Percentiles rank a stretch among this genome's conserved stretches.
Conservation (phyloP, 148 eudicot species). For the Cornus florida region DNA sequence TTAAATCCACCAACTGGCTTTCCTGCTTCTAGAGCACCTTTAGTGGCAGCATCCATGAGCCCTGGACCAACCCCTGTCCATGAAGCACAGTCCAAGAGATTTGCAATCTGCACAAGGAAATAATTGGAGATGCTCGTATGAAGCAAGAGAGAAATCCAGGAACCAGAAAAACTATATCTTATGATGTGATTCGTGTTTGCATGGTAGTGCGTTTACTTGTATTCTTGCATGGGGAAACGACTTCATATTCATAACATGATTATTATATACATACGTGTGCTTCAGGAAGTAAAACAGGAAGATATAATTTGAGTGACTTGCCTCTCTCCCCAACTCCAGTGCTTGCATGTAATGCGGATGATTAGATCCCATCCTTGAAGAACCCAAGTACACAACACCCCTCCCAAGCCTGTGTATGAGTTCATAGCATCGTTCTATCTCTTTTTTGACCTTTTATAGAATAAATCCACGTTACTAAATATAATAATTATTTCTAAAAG, state of each 20-base stretch:
- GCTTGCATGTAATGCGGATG: constrained; percentile 78
- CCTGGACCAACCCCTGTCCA: constrained; percentile 99
- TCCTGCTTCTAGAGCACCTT: constrained; percentile 83
- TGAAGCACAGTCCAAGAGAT: constrained; percentile 71
- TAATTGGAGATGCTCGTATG: neutral
- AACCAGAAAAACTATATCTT: neutral
- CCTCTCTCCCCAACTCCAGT: constrained; percentile 65
- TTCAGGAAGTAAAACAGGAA: neutral
- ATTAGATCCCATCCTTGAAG: constrained; percentile 66
- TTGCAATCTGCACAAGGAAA: constrained; percentile 52
- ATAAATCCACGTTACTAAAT: neutral
- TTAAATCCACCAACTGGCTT: constrained; percentile 90
- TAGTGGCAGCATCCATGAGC: constrained; percentile 89
- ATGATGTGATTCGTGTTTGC: neutral
- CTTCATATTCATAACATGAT: neutral
- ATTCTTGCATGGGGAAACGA: neutral
- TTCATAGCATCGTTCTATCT: constrained; percentile 80
- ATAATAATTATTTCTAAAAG: no score
- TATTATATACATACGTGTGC: neutral
- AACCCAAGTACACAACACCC: constrained; percentile 90
- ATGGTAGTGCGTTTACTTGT: neutral
- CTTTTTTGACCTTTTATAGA: constrained; percentile 65
- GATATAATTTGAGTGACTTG: constrained; percentile 23
- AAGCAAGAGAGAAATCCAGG: neutral
- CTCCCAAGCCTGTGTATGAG: constrained; percentile 83